These are phyloP conservation scores for Candida piceae DNA, from an alignment of 805 yeast genomes.

Conservation along the genomic window DNA sequence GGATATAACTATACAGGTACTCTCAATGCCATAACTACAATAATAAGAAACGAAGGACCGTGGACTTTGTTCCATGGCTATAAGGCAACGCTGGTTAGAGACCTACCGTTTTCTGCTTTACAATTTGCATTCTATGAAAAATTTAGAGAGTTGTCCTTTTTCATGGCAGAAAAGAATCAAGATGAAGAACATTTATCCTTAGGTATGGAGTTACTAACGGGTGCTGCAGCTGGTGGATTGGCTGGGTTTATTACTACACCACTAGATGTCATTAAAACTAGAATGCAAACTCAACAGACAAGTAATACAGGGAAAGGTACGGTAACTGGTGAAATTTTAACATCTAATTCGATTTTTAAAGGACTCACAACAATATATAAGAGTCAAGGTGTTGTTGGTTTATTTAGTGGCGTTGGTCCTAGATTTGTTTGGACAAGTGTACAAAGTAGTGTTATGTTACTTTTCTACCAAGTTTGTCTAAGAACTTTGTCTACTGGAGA, in stretches of 20 bases:
- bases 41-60: slow-evolving; percentile 78
- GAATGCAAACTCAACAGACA: slow-evolving; percentile 79
- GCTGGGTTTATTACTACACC: slow-evolving; percentile 91
- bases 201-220: slow-evolving; percentile 68
- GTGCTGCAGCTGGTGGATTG: slow-evolving; percentile 93
- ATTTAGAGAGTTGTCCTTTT: slow-evolving; percentile 58
- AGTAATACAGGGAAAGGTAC: slow-evolving; percentile 5
- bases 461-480: slow-evolving; percentile 77
- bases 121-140: slow-evolving; percentile 95
- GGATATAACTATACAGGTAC: slow-evolving; percentile 87
- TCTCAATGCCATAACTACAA: slow-evolving; percentile 61
- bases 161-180: slow-evolving; percentile 25
- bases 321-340: slow-evolving; percentile 10
- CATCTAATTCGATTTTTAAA: slow-evolving; percentile 42
- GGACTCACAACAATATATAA: slow-evolving; percentile 55
- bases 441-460: slow-evolving; percentile 90
- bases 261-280: slow-evolving; percentile 83
- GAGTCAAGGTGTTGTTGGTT: slow-evolving; percentile 71
- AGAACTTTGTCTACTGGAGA: slow-evolving; percentile 37
- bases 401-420: slow-evolving; percentile 95
- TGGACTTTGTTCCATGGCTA: slow-evolving; percentile 82
- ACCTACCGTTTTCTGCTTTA: slow-evolving; percentile 90
- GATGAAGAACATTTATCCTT: slow-evolving; percentile 38
- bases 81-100: slow-evolving; percentile 88
- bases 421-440: slow-evolving; percentile 94